Conservation (phyloP, 2,329 filamentous ascomycete species). For the Anthostomella pinea region DNA sequence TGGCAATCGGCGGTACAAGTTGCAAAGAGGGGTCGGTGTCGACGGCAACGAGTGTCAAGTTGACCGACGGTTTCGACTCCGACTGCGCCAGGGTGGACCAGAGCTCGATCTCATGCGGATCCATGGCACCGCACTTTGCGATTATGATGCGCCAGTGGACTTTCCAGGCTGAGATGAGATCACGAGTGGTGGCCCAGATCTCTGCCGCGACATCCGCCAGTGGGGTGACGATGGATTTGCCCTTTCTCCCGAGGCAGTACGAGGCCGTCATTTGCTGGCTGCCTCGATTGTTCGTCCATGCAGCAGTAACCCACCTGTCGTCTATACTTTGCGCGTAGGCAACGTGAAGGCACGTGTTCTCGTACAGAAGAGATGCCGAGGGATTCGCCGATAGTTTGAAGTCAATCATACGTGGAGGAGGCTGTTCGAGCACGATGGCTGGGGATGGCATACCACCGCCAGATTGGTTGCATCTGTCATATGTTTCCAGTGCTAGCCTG, state of each 20-base stretch:
- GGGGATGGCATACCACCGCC: constrained; percentile 60
- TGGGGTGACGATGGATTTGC: constrained; percentile 46
- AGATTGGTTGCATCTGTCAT: constrained; percentile 68
- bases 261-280: constrained; percentile 69
- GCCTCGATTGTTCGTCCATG: constrained; percentile 78
- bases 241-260: constrained; percentile 66
- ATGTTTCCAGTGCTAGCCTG: constrained; percentile 69
- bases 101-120: constrained; percentile 60
- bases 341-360: constrained; percentile 78
- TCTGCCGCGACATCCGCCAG: constrained; percentile 67
- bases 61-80: constrained; percentile 50
- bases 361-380: constrained; percentile 69
- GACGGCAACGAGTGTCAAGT: constrained; percentile 60
- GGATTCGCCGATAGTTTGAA: constrained; percentile 69
- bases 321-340: constrained; percentile 75
- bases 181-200: constrained; percentile 74
- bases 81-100: constrained; percentile 54
- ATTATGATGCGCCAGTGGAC: constrained; percentile 77
- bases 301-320: constrained; percentile 73
- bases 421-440: constrained; percentile 69
- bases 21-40: constrained; percentile 64
- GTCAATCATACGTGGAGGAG: constrained; percentile 67
- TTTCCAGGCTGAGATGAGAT: constrained; percentile 66
- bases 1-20: constrained; percentile 55
- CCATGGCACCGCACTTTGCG: constrained; percentile 67